Percentiles rank a stretch among this genome's conserved stretches.
phyloP scores from a whole-genome alignment of 2,329 filamentous ascomycete species.

The Aspergillus sp. region DNA sequence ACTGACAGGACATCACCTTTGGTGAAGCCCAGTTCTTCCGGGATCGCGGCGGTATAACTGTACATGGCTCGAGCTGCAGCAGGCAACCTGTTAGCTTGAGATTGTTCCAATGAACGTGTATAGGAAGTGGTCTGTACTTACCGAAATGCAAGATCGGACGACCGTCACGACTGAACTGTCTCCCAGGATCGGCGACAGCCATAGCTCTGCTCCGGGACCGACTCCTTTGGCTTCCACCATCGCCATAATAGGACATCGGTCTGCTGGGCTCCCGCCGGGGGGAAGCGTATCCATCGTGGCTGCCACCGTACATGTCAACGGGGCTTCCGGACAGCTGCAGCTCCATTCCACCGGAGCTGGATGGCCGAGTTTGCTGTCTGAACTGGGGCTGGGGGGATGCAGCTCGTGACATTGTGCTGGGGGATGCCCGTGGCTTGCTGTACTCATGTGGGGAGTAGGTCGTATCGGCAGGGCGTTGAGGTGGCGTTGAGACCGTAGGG shows the following conservation, averaged over 20 bases:
- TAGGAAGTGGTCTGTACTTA: constrained; percentile 53
- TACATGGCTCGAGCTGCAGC: constrained; percentile 83
- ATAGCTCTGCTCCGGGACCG: constrained; percentile 76
- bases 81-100: constrained; percentile 16
- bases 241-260: constrained; percentile 52
- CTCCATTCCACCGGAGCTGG: constrained; percentile 59
- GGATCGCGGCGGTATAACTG: constrained; percentile 89
- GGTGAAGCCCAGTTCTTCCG: constrained; percentile 86
- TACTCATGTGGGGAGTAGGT: constrained; percentile 48
- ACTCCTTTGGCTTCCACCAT: constrained; percentile 49
- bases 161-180: constrained; percentile 82
- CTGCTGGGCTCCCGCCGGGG: constrained; percentile 40
- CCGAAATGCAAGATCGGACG: constrained; percentile 88
- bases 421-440: constrained; percentile 33
- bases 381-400: constrained; percentile 56
- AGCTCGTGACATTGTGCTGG: constrained; percentile 40
- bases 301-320: constrained; percentile 57
- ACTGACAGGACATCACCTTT: constrained; percentile 93
- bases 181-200: constrained; percentile 65
- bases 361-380: constrained; percentile 49
- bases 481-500: constrained; percentile 31
- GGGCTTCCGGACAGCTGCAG: constrained; percentile 61
- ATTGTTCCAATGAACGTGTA: not conserved
- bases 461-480: constrained; percentile 35
- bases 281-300: constrained; percentile 33